Base-by-base conservation (phyloP, 2,329 filamentous ascomycete genomes). In the Metarhizium rileyi region DNA sequence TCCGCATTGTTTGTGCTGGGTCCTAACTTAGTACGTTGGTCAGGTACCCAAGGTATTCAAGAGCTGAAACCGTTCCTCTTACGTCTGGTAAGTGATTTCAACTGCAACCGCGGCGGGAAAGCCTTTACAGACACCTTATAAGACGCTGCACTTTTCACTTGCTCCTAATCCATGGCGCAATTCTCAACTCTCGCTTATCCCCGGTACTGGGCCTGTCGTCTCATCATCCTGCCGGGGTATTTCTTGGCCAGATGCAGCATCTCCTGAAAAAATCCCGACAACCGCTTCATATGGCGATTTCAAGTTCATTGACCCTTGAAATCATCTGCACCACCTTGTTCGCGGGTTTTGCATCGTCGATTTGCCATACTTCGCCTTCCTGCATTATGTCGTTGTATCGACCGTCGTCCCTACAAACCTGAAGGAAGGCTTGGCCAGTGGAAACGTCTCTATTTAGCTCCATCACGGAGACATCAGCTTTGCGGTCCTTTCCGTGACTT, bases 401-500 rank as follows among this genome's bases (percentile, higher is more conserved):
- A n/a, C 30, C 12, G 10, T n/a, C n/a, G n/a, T n/a, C n/a, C n/a
- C n/a, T n/a, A n/a, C n/a, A n/a, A 33, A 14, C 2, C 10, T 33
- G 30, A 28, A 16, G 30, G 30, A 4, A 12, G 30, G 12, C 30
- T 33, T n/a, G 30, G 30, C 16, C 30, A 33, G 10, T 3, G 12
- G 5, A 33, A 12, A 33, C 16, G 16, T 33, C 9, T 33, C 7
- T n/a, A 12, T 14, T 28, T 12, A 4, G 30, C 30, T 33, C 30
- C 12, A 16, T 16, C 30, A 16, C 9, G 35, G 35, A 20, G 10
- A 8, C 42, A 9, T 62, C 56, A 65, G n/a, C 58, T 53, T 2
- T 57, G 57, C n/a, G 61, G 57, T 1, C 69, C 67, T 57, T 63
- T 68, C 16, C 75, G 67, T 26, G 58, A 67, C 48, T 73, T 66